Evolutionary conservation across 1,284 basidiomycete genomes (phyloP), one percentile per base, ranked within the genome.

Genomic region (Somion occarium): DNA sequence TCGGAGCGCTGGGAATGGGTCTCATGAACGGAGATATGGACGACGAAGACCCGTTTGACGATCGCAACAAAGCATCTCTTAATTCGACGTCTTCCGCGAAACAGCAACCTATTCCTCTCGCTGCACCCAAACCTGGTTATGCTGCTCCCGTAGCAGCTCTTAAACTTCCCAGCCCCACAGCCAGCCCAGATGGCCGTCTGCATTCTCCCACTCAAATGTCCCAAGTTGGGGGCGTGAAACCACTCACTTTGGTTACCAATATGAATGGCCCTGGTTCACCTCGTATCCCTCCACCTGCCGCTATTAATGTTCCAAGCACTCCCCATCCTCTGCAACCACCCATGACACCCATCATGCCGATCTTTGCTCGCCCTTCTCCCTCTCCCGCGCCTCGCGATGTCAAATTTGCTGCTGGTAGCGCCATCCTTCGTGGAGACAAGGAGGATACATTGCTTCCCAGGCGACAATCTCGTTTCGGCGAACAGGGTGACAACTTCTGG

Each of bases 401-500:
- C 61, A 75, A 77, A 57, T 85, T 83, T 58, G 69, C 69, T 5
- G 62, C 72, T 20, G 69, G 69, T 46, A 60, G 64, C 48, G 69
- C 76, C 4, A 88, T 89, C 62, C 76, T 91, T 61, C 79, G 88
- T 20, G 78, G 83, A 1, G 73, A 83, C 43, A 72, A 72, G 2
- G 89, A 91, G 65, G 87, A 84, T 44, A 78, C 80, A 1, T 64
- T 87, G 1, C 65, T 89, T 18, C 82, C 84, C 2, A 74, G 72
- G 44, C 73, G 82, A 26, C 30, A 34, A 34, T 7, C 7, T 34
- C 42, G 22, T 22, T 23, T 13, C 19, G 85, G 85, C 2, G 79
- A 85, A 58, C 80, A 75, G 50, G 86, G 87, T 1, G 88, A 91
- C 59, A 84, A 90, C 59, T 91, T 91, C 69, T 91, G 88, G 88